Conservation (phyloP, 441 rosid species). For the Oxalis stricta region DNA sequence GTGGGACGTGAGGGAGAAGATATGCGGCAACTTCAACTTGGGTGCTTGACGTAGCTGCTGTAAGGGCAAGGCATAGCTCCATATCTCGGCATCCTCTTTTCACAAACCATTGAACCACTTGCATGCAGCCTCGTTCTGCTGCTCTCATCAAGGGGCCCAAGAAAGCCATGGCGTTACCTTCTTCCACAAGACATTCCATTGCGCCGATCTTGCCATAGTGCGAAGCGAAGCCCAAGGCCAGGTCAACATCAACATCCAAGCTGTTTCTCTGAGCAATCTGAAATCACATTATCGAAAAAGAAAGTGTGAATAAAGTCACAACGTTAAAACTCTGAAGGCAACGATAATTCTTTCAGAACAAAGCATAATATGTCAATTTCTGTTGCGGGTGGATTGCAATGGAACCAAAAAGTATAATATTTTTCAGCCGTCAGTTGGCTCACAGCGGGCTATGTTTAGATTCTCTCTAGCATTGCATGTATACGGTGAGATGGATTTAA, state of each 20-base stretch:
- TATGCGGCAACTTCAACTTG: slow-evolving; percentile 64
- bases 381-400: too few species aligned
- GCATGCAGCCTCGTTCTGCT: slow-evolving; percentile 84
- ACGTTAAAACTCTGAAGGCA: too few species aligned
- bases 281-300: slow-evolving; percentile 1
- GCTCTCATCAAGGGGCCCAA: slow-evolving; percentile 91
- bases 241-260: slow-evolving; percentile 85
- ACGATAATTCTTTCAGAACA: too few species aligned
- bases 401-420: too few species aligned
- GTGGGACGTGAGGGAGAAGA: slow-evolving; percentile 80
- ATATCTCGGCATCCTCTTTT: slow-evolving; percentile 66
- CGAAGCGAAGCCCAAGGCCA: slow-evolving; percentile 81
- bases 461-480: too few species aligned
- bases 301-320: background rate
- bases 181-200: slow-evolving; percentile 93
- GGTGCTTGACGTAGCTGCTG: slow-evolving; percentile 82
- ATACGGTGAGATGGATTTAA: too few species aligned
- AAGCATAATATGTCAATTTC: too few species aligned
- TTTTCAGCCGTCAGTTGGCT: too few species aligned
- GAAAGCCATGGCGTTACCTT: slow-evolving; percentile 79
- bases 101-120: slow-evolving; percentile 86
- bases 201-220: slow-evolving; percentile 83
- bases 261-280: slow-evolving; percentile 94
- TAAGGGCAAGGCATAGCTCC: slow-evolving; percentile 86
- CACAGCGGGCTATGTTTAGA: too few species aligned